Base-by-base conservation (phyloP, 768 basidiomycete species). In the Tricholoma sp. region DNA sequence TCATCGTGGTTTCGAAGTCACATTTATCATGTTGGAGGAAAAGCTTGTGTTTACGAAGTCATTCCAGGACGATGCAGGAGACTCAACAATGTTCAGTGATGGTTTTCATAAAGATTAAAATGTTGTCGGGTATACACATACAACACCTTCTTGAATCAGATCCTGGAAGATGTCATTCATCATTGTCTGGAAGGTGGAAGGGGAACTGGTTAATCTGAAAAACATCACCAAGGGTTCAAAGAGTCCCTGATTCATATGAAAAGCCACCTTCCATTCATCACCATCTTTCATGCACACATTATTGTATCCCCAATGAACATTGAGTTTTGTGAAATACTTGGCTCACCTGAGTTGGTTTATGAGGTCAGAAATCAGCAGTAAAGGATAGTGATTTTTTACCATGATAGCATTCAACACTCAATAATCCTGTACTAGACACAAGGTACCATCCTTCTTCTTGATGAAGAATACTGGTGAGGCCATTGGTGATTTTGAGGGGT, bases 211-310 rank as follows among this genome's bases (percentile, higher is more conserved):
- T 8, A 70, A 48, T 0, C 71, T 70, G 31, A 70, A 72, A 36
- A 68, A 72, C 73, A 77, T 76, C 12, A 77, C 72, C 1, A 63
- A 51, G 15, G 63, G 70, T 61, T 78, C 69, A 50, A 67, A 75
- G 1, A 65, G 56, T 0, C 74, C 72, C 15, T 59, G 59, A 17
- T 68, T 60, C 0, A 65, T 71, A 3, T 48, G 50, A 61, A 79
- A 77, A 0, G 71, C 72, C 0, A 69, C 74, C 55, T 79, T 80
- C 70, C 70, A 73, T 61, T 77, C 63, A 48, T 79, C 69, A 5
- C 74, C 75, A 45, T 73, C 59, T n/a, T 39, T 39, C 37, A 39
- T 39, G 2, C n/a, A n/a, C 3, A n/a, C 13, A n/a, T 39, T 39
- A 11, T 39, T 39, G 33, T 56, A 34, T 0, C 48, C 55, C 47